Evolutionary conservation across 768 basidiomycete genomes (phyloP).

Genomic region (Mycena vitilis): DNA sequence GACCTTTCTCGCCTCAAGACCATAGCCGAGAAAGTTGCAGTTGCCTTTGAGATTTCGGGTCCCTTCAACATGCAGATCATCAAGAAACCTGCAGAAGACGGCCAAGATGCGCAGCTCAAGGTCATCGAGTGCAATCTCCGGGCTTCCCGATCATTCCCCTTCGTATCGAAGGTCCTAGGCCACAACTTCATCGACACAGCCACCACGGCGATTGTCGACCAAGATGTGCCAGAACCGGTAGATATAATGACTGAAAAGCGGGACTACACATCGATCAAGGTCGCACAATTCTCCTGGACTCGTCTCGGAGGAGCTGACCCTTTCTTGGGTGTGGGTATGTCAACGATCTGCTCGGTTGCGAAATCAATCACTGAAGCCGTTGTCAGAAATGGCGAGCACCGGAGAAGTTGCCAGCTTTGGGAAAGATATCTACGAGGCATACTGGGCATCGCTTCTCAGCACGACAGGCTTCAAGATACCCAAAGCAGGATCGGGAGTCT

Average conservation of each 20-base stretch:
- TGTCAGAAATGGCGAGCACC: constrained; percentile 95
- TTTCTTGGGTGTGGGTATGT: constrained; percentile 92
- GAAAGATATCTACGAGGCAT: constrained; percentile 92
- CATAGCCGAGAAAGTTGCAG: constrained; percentile 95
- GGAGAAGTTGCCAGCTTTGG: constrained; percentile 98
- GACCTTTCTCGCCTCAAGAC: constrained; percentile 92
- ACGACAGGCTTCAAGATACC: constrained; percentile 97
- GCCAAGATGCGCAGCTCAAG: constrained; percentile 79
- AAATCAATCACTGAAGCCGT: constrained; percentile 13
- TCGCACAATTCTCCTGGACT: constrained; percentile 99
- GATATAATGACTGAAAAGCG: constrained; percentile 92
- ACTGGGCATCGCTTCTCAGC: constrained; percentile 94
- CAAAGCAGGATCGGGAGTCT: constrained; percentile 82
- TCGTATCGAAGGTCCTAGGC: constrained; percentile 97
- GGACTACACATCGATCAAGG: constrained; percentile 96
- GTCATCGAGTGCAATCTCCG: constrained; percentile 99
- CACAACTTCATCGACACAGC: constrained; percentile 98
- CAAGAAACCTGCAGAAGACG: constrained; percentile 71
- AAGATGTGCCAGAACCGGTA: constrained; percentile 89
- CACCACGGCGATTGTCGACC: constrained; percentile 85
- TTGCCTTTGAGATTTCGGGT: constrained; percentile 95
- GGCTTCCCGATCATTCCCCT: constrained; percentile 98
- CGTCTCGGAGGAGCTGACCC: constrained; percentile 96
- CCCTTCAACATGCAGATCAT: constrained; percentile 99
- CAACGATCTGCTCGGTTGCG: background rate